A percentile compares a stretch with the other conserved stretches of the same genome.
Conservation (phyloP, 768 basidiomycete genomes). For the Hygrocybe punicea region DNA sequence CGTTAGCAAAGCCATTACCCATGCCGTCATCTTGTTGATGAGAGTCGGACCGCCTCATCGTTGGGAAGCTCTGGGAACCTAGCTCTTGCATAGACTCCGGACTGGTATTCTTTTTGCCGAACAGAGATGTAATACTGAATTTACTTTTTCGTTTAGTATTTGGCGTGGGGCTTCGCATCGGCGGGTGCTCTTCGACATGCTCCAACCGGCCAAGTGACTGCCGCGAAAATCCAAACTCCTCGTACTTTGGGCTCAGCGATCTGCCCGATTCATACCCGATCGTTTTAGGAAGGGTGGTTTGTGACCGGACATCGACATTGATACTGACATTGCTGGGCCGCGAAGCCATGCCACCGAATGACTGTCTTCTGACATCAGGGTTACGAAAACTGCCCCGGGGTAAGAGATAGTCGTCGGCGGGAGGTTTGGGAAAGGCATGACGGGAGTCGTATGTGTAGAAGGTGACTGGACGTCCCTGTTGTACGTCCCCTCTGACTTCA, state of each 20-base stretch:
- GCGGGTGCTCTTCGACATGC: slow-evolving; percentile 30
- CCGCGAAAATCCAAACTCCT: slow-evolving; percentile 71
- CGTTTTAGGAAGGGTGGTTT: slow-evolving; percentile 20
- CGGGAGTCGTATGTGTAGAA: slow-evolving; percentile 60
- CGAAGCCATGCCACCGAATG: slow-evolving; percentile 65
- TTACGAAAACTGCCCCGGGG: slow-evolving; percentile 63
- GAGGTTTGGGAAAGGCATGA: slow-evolving; percentile 43
- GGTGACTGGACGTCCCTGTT: slow-evolving; percentile 57
- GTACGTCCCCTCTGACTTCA: slow-evolving; percentile 39
- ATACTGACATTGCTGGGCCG: slow-evolving; percentile 52
- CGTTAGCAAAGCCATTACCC: slow-evolving; percentile 22
- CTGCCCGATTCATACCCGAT: slow-evolving; percentile 35
- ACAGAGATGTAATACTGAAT: slow-evolving; percentile 63
- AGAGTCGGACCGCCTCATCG: slow-evolving; percentile 42
- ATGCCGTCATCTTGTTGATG: slow-evolving; percentile 50
- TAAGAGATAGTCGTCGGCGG: slow-evolving; percentile 49
- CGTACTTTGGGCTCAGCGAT: slow-evolving; percentile 48
- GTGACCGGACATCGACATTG: slow-evolving; percentile 44
- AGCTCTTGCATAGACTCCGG: slow-evolving; percentile 35
- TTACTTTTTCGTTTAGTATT: slow-evolving; percentile 66
- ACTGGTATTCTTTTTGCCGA: slow-evolving; percentile 53
- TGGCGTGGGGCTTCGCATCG: slow-evolving; percentile 31
- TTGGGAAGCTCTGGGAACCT: slow-evolving; percentile 47
- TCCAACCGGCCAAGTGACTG: slow-evolving; percentile 52
- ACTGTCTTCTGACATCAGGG: slow-evolving; percentile 63